Evolutionary conservation across 176 grass and related monocot genomes (phyloP), one percentile per base, ranked within the genome.

Genomic region (Ampelocalamus luodianensis): DNA sequence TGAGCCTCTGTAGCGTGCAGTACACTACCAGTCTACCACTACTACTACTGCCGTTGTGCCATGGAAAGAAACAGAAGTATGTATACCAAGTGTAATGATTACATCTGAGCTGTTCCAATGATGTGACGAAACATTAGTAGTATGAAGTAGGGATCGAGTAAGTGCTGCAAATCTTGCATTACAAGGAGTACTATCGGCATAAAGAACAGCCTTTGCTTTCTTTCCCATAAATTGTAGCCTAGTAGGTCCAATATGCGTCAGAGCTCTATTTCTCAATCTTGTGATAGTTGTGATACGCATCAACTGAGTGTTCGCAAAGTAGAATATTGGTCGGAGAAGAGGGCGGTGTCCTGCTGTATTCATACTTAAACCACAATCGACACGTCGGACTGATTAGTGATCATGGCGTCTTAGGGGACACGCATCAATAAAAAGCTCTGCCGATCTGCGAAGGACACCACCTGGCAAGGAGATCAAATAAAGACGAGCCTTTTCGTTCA

Each of bases 391-490:
- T 50, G 62, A 76, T 69, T 29, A 12, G 18, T 39, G 60, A 69
- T 62, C 63, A 69, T 63, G 54, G 54, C 16, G 32, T 6, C 63
- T 51, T 71, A 43, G 50, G 64, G 46, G 44, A 36, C 78, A 76
- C 36, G 13, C 22, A 44, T 67, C 24, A 5, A 51, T 15, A 59
- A 26, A 34, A 48, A 4, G 17, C 36, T 4, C 85, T 13, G 45
- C 56, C 75, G 58, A 66, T 84, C 81, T n/a, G n/a, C n/a, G n/a
- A n/a, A n/a, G n/a, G n/a, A 12, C 72, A 43, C 53, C 48, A 48
- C 68, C 68, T 68, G 63, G 65, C 83, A 46, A 78, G 56, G 38
- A 9, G 79, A 54, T 86, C 79, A 73, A 38, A 53, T 62, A 83
- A 68, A 75, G 32, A 59, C 73, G 16, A 79, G 10, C 46, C 67